Evolutionary conservation across 495 filamentous ascomycete genomes (phyloP).

Genomic region (Durotheca rogersii): DNA sequence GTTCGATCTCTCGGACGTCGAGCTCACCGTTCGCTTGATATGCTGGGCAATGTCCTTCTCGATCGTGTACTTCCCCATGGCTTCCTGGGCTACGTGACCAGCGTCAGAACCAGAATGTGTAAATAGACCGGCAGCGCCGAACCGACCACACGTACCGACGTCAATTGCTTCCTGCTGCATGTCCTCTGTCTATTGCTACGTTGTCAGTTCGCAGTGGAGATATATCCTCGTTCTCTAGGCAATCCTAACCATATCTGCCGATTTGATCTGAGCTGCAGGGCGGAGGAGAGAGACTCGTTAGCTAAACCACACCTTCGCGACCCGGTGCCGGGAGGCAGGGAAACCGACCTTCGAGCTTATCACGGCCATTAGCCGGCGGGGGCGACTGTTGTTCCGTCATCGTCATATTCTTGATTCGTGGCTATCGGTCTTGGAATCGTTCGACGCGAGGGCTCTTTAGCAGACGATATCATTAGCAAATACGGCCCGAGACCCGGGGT

Average conservation of each 20-base stretch:
- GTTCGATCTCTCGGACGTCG: not conserved
- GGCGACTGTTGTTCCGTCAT: slow-evolving; percentile 36
- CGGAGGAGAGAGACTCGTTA: slow-evolving; percentile 13
- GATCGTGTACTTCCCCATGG: slow-evolving; percentile 87
- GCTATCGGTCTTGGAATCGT: not conserved
- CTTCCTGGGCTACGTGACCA: slow-evolving; percentile 70
- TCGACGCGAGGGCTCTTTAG: not conserved
- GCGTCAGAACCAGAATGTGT: slow-evolving; percentile 11
- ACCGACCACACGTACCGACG: slow-evolving; percentile 66
- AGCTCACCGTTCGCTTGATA: slow-evolving; percentile 88
- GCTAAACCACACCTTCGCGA: slow-evolving; percentile 2
- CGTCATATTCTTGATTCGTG: slow-evolving; percentile 18
- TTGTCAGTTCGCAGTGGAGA: slow-evolving; percentile 29
- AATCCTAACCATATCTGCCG: slow-evolving; percentile 89
- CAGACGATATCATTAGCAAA: slow-evolving; percentile 1
- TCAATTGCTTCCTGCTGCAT: slow-evolving; percentile 95
- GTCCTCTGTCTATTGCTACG: slow-evolving; percentile 73
- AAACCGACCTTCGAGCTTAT: slow-evolving; percentile 36
- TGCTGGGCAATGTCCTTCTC: slow-evolving; percentile 99
- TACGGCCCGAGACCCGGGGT: not conserved
- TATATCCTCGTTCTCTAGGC: not conserved
- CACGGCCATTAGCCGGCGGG: slow-evolving; percentile 23
- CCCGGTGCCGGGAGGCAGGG: not conserved
- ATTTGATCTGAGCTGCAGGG: slow-evolving; percentile 83
- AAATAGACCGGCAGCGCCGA: not conserved